Evolutionary conservation across 163 green algal genomes (phyloP).

Genomic region (Volvox carteri): DNA sequence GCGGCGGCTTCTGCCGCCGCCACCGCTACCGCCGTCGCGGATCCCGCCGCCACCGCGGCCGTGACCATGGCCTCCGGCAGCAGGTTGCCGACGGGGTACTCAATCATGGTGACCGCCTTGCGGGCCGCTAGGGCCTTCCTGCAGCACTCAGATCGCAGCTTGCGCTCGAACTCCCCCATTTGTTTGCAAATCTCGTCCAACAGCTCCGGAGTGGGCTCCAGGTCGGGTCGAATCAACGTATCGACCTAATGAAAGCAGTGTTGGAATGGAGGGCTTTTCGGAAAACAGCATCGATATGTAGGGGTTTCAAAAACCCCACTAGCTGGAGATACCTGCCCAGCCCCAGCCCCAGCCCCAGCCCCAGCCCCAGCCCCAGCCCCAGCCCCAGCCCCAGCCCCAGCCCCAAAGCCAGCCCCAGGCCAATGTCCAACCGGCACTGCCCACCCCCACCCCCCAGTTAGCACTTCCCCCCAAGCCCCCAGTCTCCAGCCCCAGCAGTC

Average conservation of each 20-base stretch:
- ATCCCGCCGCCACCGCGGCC: constrained; percentile 5
- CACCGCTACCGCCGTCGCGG: background rate
- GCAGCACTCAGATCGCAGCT: constrained; percentile 45
- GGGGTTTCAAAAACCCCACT: too few relatives aligned
- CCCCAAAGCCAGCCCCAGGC: background rate
- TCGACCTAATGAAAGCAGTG: too few relatives aligned
- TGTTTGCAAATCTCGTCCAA: constrained; percentile 52
- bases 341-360: background rate
- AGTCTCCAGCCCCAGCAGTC: too few relatives aligned
- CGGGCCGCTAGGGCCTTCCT: constrained; percentile 1
- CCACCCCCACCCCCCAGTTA: too few relatives aligned
- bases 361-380: too few relatives aligned
- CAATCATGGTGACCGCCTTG: background rate
- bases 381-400: too few relatives aligned
- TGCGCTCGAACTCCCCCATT: constrained; percentile 47
- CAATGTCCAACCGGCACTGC: too few relatives aligned
- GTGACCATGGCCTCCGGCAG: background rate
- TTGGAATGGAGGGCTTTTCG: too few relatives aligned
- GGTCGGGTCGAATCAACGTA: constrained; percentile 49
- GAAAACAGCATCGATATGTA: too few relatives aligned
- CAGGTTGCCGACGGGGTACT: constrained; percentile 16
- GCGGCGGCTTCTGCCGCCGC: background rate
- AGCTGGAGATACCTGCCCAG: background rate
- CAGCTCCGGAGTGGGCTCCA: constrained; percentile 51
- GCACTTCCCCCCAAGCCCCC: too few relatives aligned